Evolutionary conservation across 1,284 basidiomycete species (phyloP), one percentile per base, ranked within the genome.

Genomic region (Tausonia pullulans): DNA sequence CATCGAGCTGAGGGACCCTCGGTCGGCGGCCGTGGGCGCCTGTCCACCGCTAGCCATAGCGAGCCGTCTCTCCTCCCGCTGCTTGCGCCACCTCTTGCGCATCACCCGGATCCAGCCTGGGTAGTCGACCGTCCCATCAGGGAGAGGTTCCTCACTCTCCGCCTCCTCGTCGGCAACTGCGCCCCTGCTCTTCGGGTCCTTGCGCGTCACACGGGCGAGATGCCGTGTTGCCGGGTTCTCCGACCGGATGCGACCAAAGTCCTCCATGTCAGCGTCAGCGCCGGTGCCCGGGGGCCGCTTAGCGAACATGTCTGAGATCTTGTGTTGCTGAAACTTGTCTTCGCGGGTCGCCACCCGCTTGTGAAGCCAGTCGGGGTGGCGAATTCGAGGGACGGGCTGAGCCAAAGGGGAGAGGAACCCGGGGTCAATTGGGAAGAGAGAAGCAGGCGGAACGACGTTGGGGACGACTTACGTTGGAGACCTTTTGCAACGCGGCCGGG

Each of bases 261-360:
- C 88, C 69, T 88, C 88, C 56, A 88, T 84, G 70, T 88, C 87
- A 46, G 71, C 69, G 27, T 27, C 27, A 27, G 27, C 27, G 27
- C 27, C 27, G 8, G 63, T 62, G 11, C 11, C 58, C 7, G 69
- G 61, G 2, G 64, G 66, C 70, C 79, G 79, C 68, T 78, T 80
- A 56, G 79, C 82, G 79, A 98, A 98, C 79, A 98, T 97, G 71
- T 97, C 92, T 0, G 93, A 95, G 55, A 99, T 80, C 76, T 94
- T 97, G 77, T 95, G 93, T 75, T 99, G 96, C 74, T 91, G 93
- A 80, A 97, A 97, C 78, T 91, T 96, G 81, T 98, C 96, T 58
- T 95, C 85, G 27, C 87, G 82, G 3, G 87, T 88, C 6, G 87
- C 88, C 14, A 98, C 90, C 46, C 96, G 83, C 62, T 89, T 86